These are phyloP conservation scores for Gossypium gossypioides DNA, from an alignment of 441 rosid species.

Conservation along the genomic window DNA sequence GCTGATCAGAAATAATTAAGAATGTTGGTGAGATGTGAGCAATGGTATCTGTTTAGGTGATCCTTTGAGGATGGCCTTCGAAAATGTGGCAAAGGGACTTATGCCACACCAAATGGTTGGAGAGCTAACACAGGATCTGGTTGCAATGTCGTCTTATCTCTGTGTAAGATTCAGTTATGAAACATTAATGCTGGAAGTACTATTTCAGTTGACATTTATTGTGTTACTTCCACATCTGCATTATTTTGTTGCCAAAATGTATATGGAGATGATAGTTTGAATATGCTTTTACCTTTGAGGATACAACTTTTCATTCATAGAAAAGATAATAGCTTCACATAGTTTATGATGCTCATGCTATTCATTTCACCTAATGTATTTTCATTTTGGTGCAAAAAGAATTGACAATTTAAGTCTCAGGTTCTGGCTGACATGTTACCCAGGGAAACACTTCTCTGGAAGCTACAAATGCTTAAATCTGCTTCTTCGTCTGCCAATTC, in stretches of 20 bases:
- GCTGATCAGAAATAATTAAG: not conserved
- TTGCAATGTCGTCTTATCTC: slow-evolving; percentile 31
- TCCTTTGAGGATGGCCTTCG: slow-evolving; percentile 27
- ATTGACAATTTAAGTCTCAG: slow-evolving; percentile 25
- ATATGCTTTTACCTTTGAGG: not conserved
- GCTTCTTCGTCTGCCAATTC: slow-evolving; percentile 48
- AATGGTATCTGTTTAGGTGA: slow-evolving; percentile 27
- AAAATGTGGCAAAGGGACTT: slow-evolving; percentile 30
- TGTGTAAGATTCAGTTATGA: slow-evolving; percentile 30
- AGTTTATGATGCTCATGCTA: slow-evolving; percentile 1
- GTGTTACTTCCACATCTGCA: not conserved
- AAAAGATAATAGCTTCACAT: not conserved
- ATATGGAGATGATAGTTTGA: not conserved
- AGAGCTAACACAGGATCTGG: slow-evolving; percentile 28
- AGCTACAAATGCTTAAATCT: slow-evolving; percentile 43
- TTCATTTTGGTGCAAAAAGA: slow-evolving; percentile 15
- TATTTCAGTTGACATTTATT: not conserved
- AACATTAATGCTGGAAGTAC: not conserved
- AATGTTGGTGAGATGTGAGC: not conserved
- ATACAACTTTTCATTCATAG: not conserved
- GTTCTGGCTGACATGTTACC: slow-evolving; percentile 43
- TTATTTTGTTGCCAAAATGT: not conserved
- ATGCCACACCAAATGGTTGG: slow-evolving; percentile 25
- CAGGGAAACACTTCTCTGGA: slow-evolving; percentile 52
- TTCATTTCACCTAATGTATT: slow-evolving; percentile 17